Evolutionary conservation across 257 asterid genomes (phyloP).

Genomic region (Ehretia macrophylla): DNA sequence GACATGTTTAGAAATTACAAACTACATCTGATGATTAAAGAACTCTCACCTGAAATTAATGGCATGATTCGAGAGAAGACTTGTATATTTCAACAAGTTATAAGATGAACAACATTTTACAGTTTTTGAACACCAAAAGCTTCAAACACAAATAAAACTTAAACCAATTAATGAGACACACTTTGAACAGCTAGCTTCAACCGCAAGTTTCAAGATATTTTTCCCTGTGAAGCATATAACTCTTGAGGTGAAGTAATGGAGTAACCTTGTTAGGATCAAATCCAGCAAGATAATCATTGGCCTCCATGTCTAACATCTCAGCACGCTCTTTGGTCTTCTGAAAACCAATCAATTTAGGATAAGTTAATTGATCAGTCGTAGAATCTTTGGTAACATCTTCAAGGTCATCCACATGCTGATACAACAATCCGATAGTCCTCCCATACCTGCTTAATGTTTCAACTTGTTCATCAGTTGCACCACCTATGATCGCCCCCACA

Average conservation of each 20-base stretch:
- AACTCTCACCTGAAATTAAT: too few relatives aligned
- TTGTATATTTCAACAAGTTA: too few relatives aligned
- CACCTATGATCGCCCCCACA: background rate
- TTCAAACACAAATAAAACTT: too few relatives aligned
- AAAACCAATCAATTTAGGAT: conserved; percentile 31
- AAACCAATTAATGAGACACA: too few relatives aligned
- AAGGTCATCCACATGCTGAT: background rate
- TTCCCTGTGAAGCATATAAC: too few relatives aligned
- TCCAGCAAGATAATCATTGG: conserved; percentile 18
- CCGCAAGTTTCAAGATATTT: too few relatives aligned
- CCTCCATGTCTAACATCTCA: conserved; percentile 21
- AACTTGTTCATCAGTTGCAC: background rate
- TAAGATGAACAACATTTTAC: too few relatives aligned
- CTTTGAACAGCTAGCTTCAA: too few relatives aligned
- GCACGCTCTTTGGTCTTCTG: conserved; percentile 27
- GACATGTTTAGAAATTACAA: too few relatives aligned
- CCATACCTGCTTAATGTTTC: background rate
- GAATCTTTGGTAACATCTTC: conserved; percentile 10
- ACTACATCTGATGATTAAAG: too few relatives aligned
- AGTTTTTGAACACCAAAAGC: too few relatives aligned
- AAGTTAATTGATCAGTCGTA: conserved; percentile 24
- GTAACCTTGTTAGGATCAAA: conserved; percentile 26
- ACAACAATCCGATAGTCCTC: background rate
- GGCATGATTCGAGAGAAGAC: too few relatives aligned
- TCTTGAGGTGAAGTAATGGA: conserved; percentile 29